A percentile compares a stretch with the other conserved stretches of the same genome.
These are phyloP conservation scores for Salix arbutifolia DNA, from an alignment of 345 rosid species.

Conservation along the genomic window DNA sequence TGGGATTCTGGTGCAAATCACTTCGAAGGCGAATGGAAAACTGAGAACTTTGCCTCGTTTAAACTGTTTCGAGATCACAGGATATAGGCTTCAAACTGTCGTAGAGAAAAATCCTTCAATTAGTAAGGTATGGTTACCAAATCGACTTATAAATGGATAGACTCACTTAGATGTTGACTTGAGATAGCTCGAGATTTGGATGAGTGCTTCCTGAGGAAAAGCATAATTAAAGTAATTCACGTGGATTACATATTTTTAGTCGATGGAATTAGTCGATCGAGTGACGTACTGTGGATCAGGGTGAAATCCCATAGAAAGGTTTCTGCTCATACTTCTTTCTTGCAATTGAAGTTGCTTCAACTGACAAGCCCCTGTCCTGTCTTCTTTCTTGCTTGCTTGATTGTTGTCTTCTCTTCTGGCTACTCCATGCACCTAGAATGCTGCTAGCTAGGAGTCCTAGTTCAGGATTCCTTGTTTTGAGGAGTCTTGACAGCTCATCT, in stretches of 20 bases:
- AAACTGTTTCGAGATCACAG: constrained; percentile 48
- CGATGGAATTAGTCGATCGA: background rate
- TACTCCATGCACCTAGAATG: too few species aligned
- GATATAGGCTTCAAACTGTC: constrained; percentile 53
- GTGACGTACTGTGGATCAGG: background rate
- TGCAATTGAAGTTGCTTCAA: background rate
- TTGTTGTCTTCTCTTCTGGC: too few species aligned
- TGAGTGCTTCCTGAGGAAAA: background rate
- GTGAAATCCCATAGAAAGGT: background rate
- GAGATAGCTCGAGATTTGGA: background rate
- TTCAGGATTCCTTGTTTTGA: too few species aligned
- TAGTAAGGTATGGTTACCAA: constrained; percentile 38
- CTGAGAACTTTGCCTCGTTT: constrained; percentile 42
- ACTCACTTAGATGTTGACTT: background rate
- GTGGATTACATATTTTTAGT: background rate
- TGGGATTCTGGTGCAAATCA: constrained; percentile 38
- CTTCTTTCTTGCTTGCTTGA: too few species aligned
- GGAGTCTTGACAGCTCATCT: too few species aligned
- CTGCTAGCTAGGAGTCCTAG: too few species aligned
- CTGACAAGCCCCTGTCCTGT: background rate
- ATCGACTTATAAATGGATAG: background rate
- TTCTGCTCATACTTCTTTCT: background rate
- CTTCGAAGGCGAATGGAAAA: constrained; percentile 51
- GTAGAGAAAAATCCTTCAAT: constrained; percentile 52
- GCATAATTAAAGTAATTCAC: background rate